phyloP scores from a whole-genome alignment of 2,329 filamentous ascomycete genomes.

The Purpureocillium takamizusanense region DNA sequence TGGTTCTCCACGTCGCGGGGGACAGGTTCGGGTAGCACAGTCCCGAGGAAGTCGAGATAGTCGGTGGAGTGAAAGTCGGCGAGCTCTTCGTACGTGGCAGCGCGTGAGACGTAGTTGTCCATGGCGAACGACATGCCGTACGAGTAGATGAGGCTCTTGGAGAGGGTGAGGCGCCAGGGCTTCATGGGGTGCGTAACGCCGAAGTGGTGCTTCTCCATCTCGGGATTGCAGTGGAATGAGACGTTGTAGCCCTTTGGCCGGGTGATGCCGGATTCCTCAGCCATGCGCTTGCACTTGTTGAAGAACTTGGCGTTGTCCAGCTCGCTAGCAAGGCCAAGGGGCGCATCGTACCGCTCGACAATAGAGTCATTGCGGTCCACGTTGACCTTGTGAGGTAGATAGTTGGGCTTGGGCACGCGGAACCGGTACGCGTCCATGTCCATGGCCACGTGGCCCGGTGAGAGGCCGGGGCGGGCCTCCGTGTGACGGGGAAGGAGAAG shows the following conservation, averaged over 20 bases:
- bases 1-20: slow-evolving; percentile 57
- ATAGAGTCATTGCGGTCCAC: slow-evolving; percentile 41
- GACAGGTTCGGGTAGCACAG: slow-evolving; percentile 55
- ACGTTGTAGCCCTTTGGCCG: slow-evolving; percentile 81
- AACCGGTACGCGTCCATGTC: slow-evolving; percentile 40
- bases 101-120: slow-evolving; percentile 82
- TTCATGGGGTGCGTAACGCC: slow-evolving; percentile 98
- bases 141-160: slow-evolving; percentile 87
- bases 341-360: slow-evolving; percentile 41
- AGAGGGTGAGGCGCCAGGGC: slow-evolving; percentile 90
- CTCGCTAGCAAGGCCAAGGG: slow-evolving; percentile 40
- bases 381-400: slow-evolving; percentile 45
- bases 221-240: slow-evolving; percentile 90
- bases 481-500: too few species aligned
- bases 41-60: slow-evolving; percentile 82
- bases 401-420: slow-evolving; percentile 49
- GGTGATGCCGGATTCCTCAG: slow-evolving; percentile 59
- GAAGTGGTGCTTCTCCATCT: slow-evolving; percentile 95
- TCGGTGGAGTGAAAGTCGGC: slow-evolving; percentile 78
- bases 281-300: slow-evolving; percentile 47
- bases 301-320: slow-evolving; percentile 48
- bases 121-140: slow-evolving; percentile 96
- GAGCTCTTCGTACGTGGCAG: slow-evolving; percentile 81
- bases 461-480: background rate
- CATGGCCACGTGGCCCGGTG: slow-evolving; percentile 11